Evolutionary conservation across 2,329 filamentous ascomycete species (phyloP), one percentile per base, ranked within the genome.

Genomic region (Fusarium nurragi): DNA sequence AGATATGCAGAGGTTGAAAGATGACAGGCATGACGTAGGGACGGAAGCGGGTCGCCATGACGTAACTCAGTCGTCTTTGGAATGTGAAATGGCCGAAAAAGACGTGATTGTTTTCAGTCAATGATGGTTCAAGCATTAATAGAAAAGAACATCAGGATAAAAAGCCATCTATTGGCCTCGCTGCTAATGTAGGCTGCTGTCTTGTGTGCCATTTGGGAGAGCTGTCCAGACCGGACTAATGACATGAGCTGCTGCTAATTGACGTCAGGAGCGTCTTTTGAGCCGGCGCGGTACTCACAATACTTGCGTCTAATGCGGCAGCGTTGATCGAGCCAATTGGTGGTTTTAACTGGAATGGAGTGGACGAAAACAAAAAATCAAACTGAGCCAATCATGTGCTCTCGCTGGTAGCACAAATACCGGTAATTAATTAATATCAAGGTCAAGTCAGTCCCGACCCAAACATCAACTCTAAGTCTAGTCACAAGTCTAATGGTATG

Each of bases 1-100:
- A 23, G 16, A 44, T 44, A 30, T 30, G 26, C 5, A 14, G 25
- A 61, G 32, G 37, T 26, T 43, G 25, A 60, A 30, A n/a, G 22
- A 43, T 44, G 49, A 62, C 32, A 6, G 38, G 21, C 37, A 61
- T 61, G 58, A 61, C 58, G 58, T 61, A 53, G 28, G 55, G n/a
- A 37, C 18, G 21, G 10, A 38, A 37, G 56, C 55, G 56, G 48
- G 37, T 25, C 28, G 14, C 3, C 12, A 61, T 61, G 58, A 61
- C 58, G 58, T 61, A 61, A 44, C 32, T 56, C 6, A 0, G 1
- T 5, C 6, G 11, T 0, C 5, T 8, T 6, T 49, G 58, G 58
- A 61, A 61, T 61, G 49, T 37, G 16, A 6, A 49, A 12, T 23
- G 16, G 16, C 34, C 3, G 19, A 21, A 30, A 39, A n/a, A 26